Evolutionary conservation across 805 yeast species (phyloP), one percentile per base, ranked within the genome.

Genomic region (Yarrowia porcina): DNA sequence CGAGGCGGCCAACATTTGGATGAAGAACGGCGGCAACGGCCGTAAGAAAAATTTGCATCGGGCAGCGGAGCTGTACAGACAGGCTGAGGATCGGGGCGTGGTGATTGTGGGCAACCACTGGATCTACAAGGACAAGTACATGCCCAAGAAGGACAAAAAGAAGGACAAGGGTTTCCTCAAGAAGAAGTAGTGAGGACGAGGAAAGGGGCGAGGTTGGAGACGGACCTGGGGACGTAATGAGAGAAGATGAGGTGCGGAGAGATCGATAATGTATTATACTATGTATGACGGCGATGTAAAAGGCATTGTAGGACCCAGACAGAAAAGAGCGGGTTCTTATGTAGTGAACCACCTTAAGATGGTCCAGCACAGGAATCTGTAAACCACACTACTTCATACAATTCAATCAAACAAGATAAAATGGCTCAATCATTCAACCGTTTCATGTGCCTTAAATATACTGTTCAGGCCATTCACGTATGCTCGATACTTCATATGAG

Each of bases 41-140:
- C 78, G 83, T 61, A 83, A 83, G 72, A 85, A 83, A 68, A 88
- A 89, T 70, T 71, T 79, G 54, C 72, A 74, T 49, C 76, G 81
- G 68, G 89, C 93, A 2, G 88, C 92, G 2, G 83, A 85, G 12
- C 86, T 91, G 86, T 81, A 83, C 64, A 77, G 92, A 42, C 73
- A 83, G 32, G 87, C 89, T 15, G 90, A 85, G 61, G 74, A 79
- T 28, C 79, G 80, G 66, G 91, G 91, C 3, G 81, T 80, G 21
- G 80, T 79, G 66, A 74, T 85, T 63, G 80, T 85, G 25, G 92
- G 91, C 0, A 84, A 86, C 64, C 82, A 85, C 65, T 88, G 93
- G 93, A 86, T 87, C 35, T 83, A 86, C 74, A 87, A 86, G 72
- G 83, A 83, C 50, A 87, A 87, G 75, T 87, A 88, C 69, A 71